Conservation (phyloP, 768 basidiomycete species). For the Imleria badia region DNA sequence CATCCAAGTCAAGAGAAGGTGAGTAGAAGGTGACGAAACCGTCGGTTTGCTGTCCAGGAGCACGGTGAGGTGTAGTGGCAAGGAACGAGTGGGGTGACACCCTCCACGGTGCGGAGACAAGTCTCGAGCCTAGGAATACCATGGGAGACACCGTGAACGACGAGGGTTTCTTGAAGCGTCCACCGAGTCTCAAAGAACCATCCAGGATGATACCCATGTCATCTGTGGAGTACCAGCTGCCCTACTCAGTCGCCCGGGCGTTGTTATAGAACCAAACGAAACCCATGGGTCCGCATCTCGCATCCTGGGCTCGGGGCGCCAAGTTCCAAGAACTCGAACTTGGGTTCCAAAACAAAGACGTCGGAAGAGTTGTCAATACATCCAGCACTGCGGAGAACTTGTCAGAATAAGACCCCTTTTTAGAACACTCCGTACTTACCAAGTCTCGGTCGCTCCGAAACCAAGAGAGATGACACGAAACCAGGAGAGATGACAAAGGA, state of each 20-base stretch:
- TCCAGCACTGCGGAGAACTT: constrained; percentile 30
- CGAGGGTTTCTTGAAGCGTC: constrained; percentile 43
- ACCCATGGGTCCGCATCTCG: constrained; percentile 39
- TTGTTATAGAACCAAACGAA: constrained; percentile 50
- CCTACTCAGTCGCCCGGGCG: constrained; percentile 41
- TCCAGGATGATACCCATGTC: constrained; percentile 44
- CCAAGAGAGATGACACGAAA: constrained; percentile 32
- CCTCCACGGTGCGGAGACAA: constrained; percentile 39
- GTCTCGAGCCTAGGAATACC: constrained; percentile 39
- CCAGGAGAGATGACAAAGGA: constrained; percentile 37
- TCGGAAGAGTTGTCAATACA: constrained; percentile 39
- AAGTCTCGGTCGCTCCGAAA: constrained; percentile 43
- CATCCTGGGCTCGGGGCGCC: constrained; percentile 32
- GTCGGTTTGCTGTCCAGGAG: constrained; percentile 39
- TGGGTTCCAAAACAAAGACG: constrained; percentile 10
- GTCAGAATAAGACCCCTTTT: neutral
- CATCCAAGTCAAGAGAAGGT: constrained; percentile 28
- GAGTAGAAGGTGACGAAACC: constrained; percentile 44
- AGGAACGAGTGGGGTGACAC: constrained; percentile 36
- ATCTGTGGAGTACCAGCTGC: constrained; percentile 62
- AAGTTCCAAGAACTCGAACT: constrained; percentile 39
- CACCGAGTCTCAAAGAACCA: constrained; percentile 36
- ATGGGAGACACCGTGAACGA: constrained; percentile 45
- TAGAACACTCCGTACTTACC: constrained; percentile 17
- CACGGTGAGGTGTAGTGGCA: constrained; percentile 39